Evolutionary conservation across 1,139 yeast species (phyloP).

Genomic region (Blastobotrys apis): DNA sequence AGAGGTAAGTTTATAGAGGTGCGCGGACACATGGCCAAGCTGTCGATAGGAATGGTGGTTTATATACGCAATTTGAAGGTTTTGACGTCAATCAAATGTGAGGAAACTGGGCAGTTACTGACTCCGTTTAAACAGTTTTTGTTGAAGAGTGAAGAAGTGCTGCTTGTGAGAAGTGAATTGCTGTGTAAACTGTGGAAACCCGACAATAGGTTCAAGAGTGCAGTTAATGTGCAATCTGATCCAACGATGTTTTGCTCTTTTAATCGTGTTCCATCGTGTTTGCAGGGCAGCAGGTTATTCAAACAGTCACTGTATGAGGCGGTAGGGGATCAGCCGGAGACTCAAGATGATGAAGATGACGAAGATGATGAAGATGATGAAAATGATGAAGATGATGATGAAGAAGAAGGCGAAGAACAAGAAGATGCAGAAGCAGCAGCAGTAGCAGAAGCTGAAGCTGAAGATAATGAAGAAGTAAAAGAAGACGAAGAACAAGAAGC

Average conservation of each 20-base stretch:
- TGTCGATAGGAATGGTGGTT: background rate
- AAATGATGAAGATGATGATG: background rate
- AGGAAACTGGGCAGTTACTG: background rate
- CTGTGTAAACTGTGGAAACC: slow-evolving; percentile 8
- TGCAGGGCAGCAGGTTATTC: slow-evolving; percentile 3
- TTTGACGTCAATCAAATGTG: slow-evolving; percentile 1
- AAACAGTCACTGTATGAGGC: background rate
- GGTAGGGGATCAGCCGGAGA: background rate
- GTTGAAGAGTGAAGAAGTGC: slow-evolving; percentile 12
- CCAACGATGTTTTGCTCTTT: slow-evolving; percentile 15
- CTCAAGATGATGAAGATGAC: background rate
- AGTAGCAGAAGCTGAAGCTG: background rate
- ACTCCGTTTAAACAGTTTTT: slow-evolving; percentile 8
- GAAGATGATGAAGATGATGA: background rate
- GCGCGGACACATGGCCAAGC: slow-evolving; percentile 8
- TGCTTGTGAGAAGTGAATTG: slow-evolving; percentile 2
- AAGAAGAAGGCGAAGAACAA: background rate
- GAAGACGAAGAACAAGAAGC: too few relatives aligned
- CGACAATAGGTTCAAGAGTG: background rate
- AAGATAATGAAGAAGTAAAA: too few relatives aligned
- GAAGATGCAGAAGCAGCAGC: too few relatives aligned
- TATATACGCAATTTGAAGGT: slow-evolving; percentile 6
- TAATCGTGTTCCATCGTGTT: slow-evolving; percentile 7
- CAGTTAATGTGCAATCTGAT: background rate
- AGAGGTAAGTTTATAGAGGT: slow-evolving; percentile 7